Percentiles rank a stretch among this genome's conserved stretches.
Evolutionary conservation across 352 stramenopile species (phyloP).

Genomic region (Globisporangium abappressorium): DNA sequence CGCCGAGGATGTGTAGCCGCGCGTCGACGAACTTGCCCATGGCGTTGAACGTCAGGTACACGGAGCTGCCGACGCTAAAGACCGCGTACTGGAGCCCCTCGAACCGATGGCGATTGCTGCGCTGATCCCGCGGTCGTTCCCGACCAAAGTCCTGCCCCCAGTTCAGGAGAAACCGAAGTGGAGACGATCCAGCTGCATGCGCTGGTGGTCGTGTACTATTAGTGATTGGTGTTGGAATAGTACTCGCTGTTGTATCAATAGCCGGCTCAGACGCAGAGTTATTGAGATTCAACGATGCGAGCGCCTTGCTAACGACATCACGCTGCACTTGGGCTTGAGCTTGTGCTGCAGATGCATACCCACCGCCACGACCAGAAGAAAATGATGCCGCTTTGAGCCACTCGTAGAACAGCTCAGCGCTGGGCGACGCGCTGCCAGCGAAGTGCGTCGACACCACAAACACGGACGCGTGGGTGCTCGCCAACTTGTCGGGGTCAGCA

Average conservation of each 20-base stretch:
- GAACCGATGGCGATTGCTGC: conserved; percentile 15
- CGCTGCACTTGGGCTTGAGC: neutral
- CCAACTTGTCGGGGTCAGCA: conserved; percentile 26
- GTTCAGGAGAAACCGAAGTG: conserved; percentile 7
- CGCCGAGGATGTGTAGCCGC: conserved; percentile 81
- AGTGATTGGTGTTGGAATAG: neutral
- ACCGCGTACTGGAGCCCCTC: conserved; percentile 84
- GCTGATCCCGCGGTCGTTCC: neutral
- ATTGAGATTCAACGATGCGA: neutral
- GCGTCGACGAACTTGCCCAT: conserved; percentile 91
- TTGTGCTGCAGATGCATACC: neutral
- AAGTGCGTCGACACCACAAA: conserved; percentile 96
- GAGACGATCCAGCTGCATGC: conserved; percentile 1
- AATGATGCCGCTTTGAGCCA: conserved; percentile 58
- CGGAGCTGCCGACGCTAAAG: conserved; percentile 94
- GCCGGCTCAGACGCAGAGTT: neutral
- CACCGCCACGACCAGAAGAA: neutral
- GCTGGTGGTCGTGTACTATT: neutral
- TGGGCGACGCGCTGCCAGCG: conserved; percentile 93
- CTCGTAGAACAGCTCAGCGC: conserved; percentile 84
- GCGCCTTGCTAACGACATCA: neutral
- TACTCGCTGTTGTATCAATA: neutral
- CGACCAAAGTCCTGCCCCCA: conserved; percentile 6
- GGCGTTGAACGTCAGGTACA: conserved; percentile 95
- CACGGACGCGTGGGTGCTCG: conserved; percentile 42